Conservation (phyloP, 1,284 basidiomycete species). For the Sparassis latifolia region DNA sequence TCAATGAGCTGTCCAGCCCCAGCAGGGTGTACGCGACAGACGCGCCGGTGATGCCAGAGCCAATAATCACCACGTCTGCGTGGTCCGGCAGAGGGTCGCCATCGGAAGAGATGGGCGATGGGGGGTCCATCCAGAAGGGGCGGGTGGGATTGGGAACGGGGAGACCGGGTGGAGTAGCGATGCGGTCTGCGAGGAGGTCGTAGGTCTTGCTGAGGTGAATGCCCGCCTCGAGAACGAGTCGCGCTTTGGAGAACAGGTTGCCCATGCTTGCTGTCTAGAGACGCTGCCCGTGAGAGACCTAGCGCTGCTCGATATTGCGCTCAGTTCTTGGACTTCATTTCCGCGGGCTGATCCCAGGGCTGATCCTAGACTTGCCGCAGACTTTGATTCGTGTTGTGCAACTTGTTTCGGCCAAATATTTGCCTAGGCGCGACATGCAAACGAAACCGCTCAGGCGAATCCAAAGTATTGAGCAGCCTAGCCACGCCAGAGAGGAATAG, state of each 20-base stretch:
- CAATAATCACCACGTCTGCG: conserved; percentile 62
- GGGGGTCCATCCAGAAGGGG: conserved; percentile 57
- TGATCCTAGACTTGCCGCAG: too few relatives aligned
- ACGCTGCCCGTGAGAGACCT: too few relatives aligned
- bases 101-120: conserved; percentile 41
- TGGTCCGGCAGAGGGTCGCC: conserved; percentile 35
- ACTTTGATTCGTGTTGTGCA: too few relatives aligned
- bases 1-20: conserved; percentile 28
- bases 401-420: too few relatives aligned
- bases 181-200: conserved; percentile 18
- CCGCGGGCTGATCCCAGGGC: too few relatives aligned
- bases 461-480: too few relatives aligned
- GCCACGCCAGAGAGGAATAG: too few relatives aligned
- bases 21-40: conserved; percentile 50
- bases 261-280: conserved; percentile 16
- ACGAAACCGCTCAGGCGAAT: too few relatives aligned
- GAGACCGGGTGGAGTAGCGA: conserved; percentile 46
- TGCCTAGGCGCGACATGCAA: too few relatives aligned
- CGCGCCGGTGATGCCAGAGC: conserved; percentile 66
- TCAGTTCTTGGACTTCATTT: too few relatives aligned
- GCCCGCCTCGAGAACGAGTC: conserved; percentile 17
- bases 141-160: conserved; percentile 45
- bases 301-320: too few relatives aligned
- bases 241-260: conserved; percentile 19
- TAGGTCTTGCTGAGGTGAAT: conserved; percentile 16